Conservation (phyloP, 305 asterid species). For the Fraxinus sp. region DNA sequence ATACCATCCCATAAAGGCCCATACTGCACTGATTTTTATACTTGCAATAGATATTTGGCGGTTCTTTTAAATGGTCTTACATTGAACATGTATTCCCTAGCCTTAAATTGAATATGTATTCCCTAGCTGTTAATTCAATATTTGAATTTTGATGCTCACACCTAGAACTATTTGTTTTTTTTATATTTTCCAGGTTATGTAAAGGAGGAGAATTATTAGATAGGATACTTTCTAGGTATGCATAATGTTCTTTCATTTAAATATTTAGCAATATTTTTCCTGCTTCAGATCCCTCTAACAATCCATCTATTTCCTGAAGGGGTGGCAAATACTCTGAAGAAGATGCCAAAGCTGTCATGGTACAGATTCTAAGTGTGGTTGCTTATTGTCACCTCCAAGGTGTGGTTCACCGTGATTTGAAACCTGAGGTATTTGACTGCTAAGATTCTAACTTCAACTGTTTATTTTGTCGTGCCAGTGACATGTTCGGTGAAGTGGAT, state of each 20-base stretch:
- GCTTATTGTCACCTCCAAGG: slow-evolving; percentile 87
- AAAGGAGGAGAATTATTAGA: slow-evolving; percentile 79
- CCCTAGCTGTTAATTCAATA: not conserved
- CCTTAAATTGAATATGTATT: not conserved
- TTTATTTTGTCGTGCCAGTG: not conserved
- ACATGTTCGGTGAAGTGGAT: not conserved
- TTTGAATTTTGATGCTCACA: slow-evolving; percentile 10
- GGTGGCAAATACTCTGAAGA: slow-evolving; percentile 89
- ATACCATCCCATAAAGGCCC: not conserved
- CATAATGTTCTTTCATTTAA: not conserved
- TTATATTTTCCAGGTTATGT: slow-evolving; percentile 51
- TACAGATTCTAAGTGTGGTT: slow-evolving; percentile 66
- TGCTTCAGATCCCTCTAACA: slow-evolving; percentile 9
- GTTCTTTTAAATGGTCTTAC: not conserved
- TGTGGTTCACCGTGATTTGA: slow-evolving; percentile 85
- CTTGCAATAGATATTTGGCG: not conserved
- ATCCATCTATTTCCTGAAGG: slow-evolving; percentile 38
- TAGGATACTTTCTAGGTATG: slow-evolving; percentile 65
- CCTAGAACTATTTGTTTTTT: not conserved
- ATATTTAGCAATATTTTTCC: not conserved
- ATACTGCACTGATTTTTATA: not conserved
- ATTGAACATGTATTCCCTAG: not conserved
- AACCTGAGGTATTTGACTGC: slow-evolving; percentile 66
- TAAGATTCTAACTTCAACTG: not conserved
- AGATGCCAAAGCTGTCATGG: slow-evolving; percentile 76